phyloP scores from a whole-genome alignment of 2,329 filamentous ascomycete species.

The Capronia coronata region DNA sequence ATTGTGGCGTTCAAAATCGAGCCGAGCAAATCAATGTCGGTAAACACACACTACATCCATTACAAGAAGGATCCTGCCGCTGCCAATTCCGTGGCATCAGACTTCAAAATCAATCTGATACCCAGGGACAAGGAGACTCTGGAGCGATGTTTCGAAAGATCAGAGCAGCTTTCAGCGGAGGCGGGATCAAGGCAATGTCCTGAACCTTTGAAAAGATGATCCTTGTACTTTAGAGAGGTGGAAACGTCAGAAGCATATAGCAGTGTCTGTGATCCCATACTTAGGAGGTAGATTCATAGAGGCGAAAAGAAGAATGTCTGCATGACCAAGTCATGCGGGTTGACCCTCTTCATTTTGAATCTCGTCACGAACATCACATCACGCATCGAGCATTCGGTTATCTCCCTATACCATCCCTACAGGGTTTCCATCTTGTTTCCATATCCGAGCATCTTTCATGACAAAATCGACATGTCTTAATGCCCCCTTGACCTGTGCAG shows the following conservation, averaged over 20 bases:
- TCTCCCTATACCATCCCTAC: constrained; percentile 4
- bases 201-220: too few species aligned
- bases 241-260: too few species aligned
- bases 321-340: too few species aligned
- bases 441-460: constrained; percentile 53
- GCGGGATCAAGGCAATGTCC: not conserved
- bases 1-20: constrained; percentile 24
- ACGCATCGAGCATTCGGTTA: too few species aligned
- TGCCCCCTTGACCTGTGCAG: constrained; percentile 34
- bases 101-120: constrained; percentile 13
- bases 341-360: too few species aligned
- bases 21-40: constrained; percentile 14
- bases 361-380: too few species aligned
- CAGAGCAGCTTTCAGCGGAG: not conserved
- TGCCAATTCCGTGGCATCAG: constrained; percentile 21
- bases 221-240: too few species aligned
- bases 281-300: too few species aligned
- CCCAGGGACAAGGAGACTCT: constrained; percentile 1
- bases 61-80: constrained; percentile 26
- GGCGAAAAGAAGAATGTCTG: too few species aligned
- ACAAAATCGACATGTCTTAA: constrained; percentile 49
- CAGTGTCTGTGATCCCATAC: too few species aligned
- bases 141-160: constrained; percentile 6
- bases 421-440: constrained; percentile 35
- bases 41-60: constrained; percentile 21